A percentile compares a stretch with the other conserved stretches of the same genome.
Evolutionary conservation across 2,329 filamentous ascomycete species (phyloP).

Genomic region (Fusarium luffae): DNA sequence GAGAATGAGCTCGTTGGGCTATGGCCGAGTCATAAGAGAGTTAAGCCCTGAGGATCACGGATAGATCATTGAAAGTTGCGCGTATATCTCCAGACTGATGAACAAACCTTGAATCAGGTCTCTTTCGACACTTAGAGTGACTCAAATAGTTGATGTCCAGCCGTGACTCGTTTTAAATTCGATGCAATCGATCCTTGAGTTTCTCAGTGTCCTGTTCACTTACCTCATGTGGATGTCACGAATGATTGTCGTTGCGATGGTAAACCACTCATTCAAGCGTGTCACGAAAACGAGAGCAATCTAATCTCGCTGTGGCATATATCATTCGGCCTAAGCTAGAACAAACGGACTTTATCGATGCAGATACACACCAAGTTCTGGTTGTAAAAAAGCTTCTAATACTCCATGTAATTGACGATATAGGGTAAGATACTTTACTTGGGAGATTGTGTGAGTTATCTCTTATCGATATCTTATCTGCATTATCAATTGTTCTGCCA

Average conservation of each 20-base stretch:
- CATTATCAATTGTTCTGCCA: background rate
- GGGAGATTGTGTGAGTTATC: background rate
- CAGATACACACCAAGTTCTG: background rate
- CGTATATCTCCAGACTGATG: too few relatives aligned
- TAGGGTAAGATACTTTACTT: background rate
- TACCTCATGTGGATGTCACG: too few relatives aligned
- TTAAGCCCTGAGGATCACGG: accelerated
- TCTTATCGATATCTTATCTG: background rate
- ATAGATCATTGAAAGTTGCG: background rate
- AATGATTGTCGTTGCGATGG: too few relatives aligned
- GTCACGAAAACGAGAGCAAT: background rate
- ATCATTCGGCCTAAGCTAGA: background rate
- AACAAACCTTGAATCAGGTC: accelerated
- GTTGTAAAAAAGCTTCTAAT: background rate
- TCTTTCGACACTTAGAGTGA: background rate
- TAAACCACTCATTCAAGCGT: too few relatives aligned
- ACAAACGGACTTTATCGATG: background rate
- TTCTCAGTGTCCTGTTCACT: too few relatives aligned
- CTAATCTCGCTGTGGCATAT: background rate
- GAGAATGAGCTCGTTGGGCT: too few relatives aligned
- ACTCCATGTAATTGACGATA: background rate
- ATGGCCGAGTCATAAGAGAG: too few relatives aligned
- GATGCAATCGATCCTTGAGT: too few relatives aligned
- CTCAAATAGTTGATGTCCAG: too few relatives aligned
- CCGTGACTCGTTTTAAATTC: too few relatives aligned